These are phyloP conservation scores for Diversispora epigaea DNA, from an alignment of 192 early-diverging fungal genomes.

Conservation along the genomic window DNA sequence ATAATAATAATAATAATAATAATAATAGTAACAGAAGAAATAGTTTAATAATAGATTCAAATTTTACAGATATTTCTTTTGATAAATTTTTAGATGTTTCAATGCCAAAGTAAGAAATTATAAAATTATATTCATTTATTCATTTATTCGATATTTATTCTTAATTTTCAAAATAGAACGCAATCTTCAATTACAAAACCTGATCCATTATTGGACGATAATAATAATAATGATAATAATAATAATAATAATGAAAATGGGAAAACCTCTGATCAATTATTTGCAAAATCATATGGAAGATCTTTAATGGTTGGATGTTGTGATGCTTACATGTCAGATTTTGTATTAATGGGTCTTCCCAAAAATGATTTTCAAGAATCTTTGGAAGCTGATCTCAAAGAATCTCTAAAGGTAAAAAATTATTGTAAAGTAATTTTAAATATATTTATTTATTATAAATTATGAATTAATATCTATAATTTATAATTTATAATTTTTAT, in stretches of 20 bases:
- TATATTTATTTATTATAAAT: too few relatives aligned
- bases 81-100: constrained; percentile 27
- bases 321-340: constrained; percentile 55
- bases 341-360: constrained; percentile 58
- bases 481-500: neutral
- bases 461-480: too few relatives aligned
- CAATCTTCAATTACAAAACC: neutral
- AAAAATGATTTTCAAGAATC: constrained; percentile 45
- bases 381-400: constrained; percentile 45
- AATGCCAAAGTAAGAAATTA: constrained; percentile 24
- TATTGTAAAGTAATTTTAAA: neutral
- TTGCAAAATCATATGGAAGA: constrained; percentile 57
- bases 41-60: neutral
- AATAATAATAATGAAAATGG: constrained; percentile 35
- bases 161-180: neutral
- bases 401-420: constrained; percentile 41
- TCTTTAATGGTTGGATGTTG: constrained; percentile 58
- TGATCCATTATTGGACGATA: neutral
- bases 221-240: neutral
- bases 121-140: neutral
- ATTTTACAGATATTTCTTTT: neutral
- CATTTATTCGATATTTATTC: neutral
- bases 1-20: neutral
- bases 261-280: constrained; percentile 45
- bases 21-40: neutral